phyloP scores from a whole-genome alignment of 257 asterid species.

The Euphrasia confusa region DNA sequence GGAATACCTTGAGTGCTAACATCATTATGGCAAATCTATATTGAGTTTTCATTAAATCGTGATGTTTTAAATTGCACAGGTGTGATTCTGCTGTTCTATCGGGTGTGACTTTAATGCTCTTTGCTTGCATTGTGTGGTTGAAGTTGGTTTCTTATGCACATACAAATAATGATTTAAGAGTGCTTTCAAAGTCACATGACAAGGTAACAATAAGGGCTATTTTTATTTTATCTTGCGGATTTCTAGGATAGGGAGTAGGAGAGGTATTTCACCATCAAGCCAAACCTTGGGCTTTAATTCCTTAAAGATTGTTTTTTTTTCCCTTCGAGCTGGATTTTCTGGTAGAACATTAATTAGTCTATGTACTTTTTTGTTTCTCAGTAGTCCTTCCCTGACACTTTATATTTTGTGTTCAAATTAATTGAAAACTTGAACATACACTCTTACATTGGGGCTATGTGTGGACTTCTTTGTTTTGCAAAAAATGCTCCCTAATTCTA shows the following conservation, averaged over 20 bases:
- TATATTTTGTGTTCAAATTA: slow-evolving; percentile 4
- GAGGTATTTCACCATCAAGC: slow-evolving; percentile 25
- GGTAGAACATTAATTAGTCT: slow-evolving; percentile 3
- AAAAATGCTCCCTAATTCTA: neutral
- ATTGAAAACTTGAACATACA: slow-evolving; percentile 9
- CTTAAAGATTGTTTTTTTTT: neutral
- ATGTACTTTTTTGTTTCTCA: neutral
- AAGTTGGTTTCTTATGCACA: slow-evolving; percentile 95
- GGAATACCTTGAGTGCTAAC: slow-evolving; percentile 9
- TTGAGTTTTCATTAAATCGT: slow-evolving; percentile 15
- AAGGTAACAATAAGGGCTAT: slow-evolving; percentile 46
- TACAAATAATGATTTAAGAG: slow-evolving; percentile 82
- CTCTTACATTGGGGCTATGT: slow-evolving; percentile 6
- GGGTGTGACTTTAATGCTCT: slow-evolving; percentile 73
- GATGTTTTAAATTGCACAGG: slow-evolving; percentile 47
- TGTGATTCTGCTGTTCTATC: slow-evolving; percentile 90
- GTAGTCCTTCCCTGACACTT: slow-evolving; percentile 5
- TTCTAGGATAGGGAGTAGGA: slow-evolving; percentile 25
- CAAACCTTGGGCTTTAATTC: slow-evolving; percentile 18
- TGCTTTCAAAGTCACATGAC: slow-evolving; percentile 60
- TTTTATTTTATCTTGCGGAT: neutral
- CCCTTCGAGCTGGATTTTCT: neutral
- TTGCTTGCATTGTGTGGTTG: slow-evolving; percentile 84
- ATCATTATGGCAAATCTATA: slow-evolving; percentile 10
- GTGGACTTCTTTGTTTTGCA: neutral